Base-by-base conservation (phyloP, 148 eudicot genomes). In the Chenopodium formosanum region DNA sequence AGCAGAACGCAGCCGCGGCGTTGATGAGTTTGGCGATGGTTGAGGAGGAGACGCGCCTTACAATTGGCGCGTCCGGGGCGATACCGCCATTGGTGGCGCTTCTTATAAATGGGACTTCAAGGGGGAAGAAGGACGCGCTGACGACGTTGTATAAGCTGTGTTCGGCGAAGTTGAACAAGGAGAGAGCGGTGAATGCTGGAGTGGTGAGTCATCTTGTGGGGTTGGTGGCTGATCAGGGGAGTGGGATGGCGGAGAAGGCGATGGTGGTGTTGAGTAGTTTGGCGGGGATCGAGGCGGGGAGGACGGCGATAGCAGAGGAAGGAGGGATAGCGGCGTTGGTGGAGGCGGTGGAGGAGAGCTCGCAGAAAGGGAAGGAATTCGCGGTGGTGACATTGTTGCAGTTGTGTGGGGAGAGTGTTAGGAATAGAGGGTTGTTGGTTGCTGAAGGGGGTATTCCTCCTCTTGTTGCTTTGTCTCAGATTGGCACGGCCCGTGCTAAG, bases 391-490 rank as follows among this genome's bases (percentile, higher is more conserved):
- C 92, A 0, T 58, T 93, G 78, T 73, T 95, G 90, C 91, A 88
- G 85, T 46, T 95, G 82, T 95, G 97, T 80, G 86, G 65, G 27
- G 94, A 93, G 31, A 82, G 89, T 87, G 86, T 86, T 23, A 84
- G 83, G 84, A 89, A 90, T 40, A 77, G 98, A 75, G 93, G 85
- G 0, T 84, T 95, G 87, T 75, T 93, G 65, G 94, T 95, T 1
- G 88, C 95, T 64, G 97, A 93, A 87, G 98, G 97, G 22, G 97
- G 88, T 17, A 93, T 95, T 73, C 98, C 98, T 48, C 98, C 98
- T 17, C 85, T 95, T 48, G 96, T 91, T 5, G 91, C 97, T 5
- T 88, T 93, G 29, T 91, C 98, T 11, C 97, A 93, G 87, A 79
- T 72, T 14, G 96, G 93, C 3, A 95, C 93, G 47, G 88, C 90